Base-by-base conservation (phyloP, 345 rosid genomes). In the Murraya paniculata region DNA sequence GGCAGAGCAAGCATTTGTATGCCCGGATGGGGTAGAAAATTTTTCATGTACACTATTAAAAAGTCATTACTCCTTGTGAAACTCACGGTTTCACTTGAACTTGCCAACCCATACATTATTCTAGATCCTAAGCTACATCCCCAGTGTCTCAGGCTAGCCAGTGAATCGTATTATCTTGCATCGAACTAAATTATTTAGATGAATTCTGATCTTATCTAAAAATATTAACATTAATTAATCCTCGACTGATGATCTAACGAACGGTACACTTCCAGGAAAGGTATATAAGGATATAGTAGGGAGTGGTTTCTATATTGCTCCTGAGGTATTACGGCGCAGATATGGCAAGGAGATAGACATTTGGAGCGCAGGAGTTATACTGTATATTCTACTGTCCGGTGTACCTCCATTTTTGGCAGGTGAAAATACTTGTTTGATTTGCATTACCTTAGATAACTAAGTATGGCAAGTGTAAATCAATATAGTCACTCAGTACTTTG, bases 401-500 rank as follows among this genome's bases (percentile, higher is more conserved):
- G 97, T 94, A 33, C 98, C 99, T 50, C 99, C 99, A 21, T 94
- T 94, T 83, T 94, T 94, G 98, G 98, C 92, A 64, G 98, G 98
- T 13, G 9, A 13, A n/a, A 25, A 58, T 21, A 56, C n/a, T 25
- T 24, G 21, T 50, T 50, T 18, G 5, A 14, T 16, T 4, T 5
- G 56, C 56, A 53, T 53, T 53, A 53, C 1, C 57, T 53, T 4
- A 5, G 3, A 41, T 41, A 41, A 11, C 16, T 41, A 16, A 50
- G 56, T 50, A 50, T 4, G 5, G 57, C 57, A 53, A 45, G 50
- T 45, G 50, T 13, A 45, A 45, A 45, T 45, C 11, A 11, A 45
- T 6, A 3, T 0, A 2, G 22, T 18, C 57, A 53, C 2, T 18
- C 57, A 62, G 41, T 6, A 75, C 9, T 45, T 45, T 53, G 22